Base-by-base conservation (phyloP, 2,329 filamentous ascomycete genomes). In the Hypoxylon sp. region DNA sequence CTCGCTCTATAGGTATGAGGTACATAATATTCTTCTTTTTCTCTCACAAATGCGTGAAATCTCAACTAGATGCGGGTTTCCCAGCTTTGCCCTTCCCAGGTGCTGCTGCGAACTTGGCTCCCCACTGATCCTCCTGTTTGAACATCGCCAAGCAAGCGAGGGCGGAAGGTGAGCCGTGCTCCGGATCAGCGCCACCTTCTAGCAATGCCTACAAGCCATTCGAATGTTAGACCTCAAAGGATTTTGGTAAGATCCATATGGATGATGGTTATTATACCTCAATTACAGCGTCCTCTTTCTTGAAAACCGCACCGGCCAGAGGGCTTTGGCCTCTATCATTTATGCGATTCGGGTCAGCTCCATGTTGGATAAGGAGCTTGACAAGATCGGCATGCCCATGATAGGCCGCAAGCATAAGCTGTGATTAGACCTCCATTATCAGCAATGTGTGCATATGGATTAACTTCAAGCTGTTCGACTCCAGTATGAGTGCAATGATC, bases 341-440 rank as follows among this genome's bases (percentile, higher is more conserved):
- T 29, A 92, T 75, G 1, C 86, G 82, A 77, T 93, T 92, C 0
- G 90, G 85, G 73, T 93, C 89, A 1, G 90, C 90, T 1, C 89
- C 89, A 65, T 88, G 83, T 29, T 86, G 81, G 0, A 93, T 78
- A 10, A 93, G 83, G 65, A 91, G 81, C 51, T 81, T 82, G 26
- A 90, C 88, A 0, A 91, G 84, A 0, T 86, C 82, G 1, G 85
- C 83, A 60, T 92, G 88, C 10, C 90, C 90, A 71, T 92, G 86
- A 73, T 93, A 93, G 0, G 90, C 85, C 0, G 91, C 88, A 0
- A 94, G 85, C 91, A 94, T 94, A 66, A 93, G 82, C 87, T 89
- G 55, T 3, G 37, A 46, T 14, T 9, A 2, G 52, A 37, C 42
- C 63, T 19, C 10, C 9, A n/a, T 55, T 14, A 26, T 46, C 42